Evolutionary conservation across 106 monocot species (phyloP).

Genomic region (Apostasia ramifera): DNA sequence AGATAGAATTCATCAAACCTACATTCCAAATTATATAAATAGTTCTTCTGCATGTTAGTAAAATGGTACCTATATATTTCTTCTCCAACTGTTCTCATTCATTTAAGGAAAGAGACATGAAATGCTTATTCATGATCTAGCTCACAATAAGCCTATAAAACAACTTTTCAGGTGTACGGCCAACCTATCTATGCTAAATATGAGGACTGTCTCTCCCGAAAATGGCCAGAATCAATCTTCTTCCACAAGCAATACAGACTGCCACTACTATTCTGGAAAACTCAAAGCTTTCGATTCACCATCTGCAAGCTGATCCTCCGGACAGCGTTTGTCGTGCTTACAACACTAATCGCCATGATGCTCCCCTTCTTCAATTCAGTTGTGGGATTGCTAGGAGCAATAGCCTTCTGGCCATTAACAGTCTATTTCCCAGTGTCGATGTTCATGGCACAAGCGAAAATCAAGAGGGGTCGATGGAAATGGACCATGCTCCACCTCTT

Average conservation of each 20-base stretch:
- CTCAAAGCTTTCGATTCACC: slow-evolving; percentile 12
- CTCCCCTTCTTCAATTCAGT: slow-evolving; percentile 35
- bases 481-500: slow-evolving; percentile 16
- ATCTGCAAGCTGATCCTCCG: slow-evolving; percentile 26
- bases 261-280: slow-evolving; percentile 8
- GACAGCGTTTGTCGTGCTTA: slow-evolving; percentile 10
- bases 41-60: no score
- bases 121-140: no score
- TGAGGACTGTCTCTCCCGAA: slow-evolving; percentile 18
- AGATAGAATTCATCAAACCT: no score
- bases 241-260: slow-evolving; percentile 15
- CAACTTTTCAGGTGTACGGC: slow-evolving; percentile 19
- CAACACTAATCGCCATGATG: slow-evolving; percentile 13
- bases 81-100: no score
- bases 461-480: slow-evolving; percentile 10
- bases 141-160: no score
- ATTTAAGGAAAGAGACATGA: no score
- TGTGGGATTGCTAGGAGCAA: slow-evolving; percentile 21
- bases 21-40: no score
- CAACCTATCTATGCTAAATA: slow-evolving; percentile 30
- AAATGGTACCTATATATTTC: no score
- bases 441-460: slow-evolving; percentile 15
- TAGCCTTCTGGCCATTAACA: slow-evolving; percentile 30
- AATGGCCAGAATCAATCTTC: slow-evolving; percentile 22
- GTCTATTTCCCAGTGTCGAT: slow-evolving; percentile 30